These are phyloP conservation scores for Psilocybe tampanensis DNA, from an alignment of 768 basidiomycete species.

Conservation along the genomic window DNA sequence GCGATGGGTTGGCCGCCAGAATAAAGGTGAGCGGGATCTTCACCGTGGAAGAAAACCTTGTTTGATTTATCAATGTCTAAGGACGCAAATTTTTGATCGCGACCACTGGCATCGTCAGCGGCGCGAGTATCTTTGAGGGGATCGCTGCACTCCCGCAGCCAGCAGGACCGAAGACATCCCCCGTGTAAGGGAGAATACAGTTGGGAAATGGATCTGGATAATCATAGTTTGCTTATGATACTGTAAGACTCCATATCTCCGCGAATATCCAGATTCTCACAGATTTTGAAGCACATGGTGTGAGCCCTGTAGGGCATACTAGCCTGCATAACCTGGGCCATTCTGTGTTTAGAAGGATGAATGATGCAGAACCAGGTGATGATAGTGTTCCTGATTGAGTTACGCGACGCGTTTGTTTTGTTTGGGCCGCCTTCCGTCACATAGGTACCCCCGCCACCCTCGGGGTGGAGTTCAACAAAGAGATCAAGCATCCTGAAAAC, in stretches of 20 bases:
- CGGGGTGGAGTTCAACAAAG: constrained; percentile 15
- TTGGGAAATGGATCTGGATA: neutral
- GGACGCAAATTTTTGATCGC: constrained; percentile 89
- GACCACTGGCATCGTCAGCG: constrained; percentile 90
- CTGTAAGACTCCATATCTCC: constrained; percentile 1
- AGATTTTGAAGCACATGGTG: constrained; percentile 29
- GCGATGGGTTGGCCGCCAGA: constrained; percentile 88
- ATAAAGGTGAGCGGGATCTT: constrained; percentile 56
- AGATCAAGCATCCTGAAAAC: neutral
- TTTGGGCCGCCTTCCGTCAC: constrained; percentile 25
- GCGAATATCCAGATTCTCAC: constrained; percentile 20
- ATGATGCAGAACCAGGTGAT: constrained; percentile 22
- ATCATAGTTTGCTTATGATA: neutral
- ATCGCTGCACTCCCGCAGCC: constrained; percentile 43
- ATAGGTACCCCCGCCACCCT: constrained; percentile 22
- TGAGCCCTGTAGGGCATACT: constrained; percentile 17
- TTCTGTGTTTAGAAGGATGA: constrained; percentile 29
- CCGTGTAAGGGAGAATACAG: constrained; percentile 15
- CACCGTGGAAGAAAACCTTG: neutral
- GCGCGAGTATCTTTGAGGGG: constrained; percentile 69
- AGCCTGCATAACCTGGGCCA: neutral
- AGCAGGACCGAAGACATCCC: constrained; percentile 43
- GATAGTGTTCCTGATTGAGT: constrained; percentile 27
- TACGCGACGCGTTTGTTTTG: constrained; percentile 57
- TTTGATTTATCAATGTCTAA: constrained; percentile 32